Evolutionary conservation across 2,329 filamentous ascomycete species (phyloP), one percentile per base, ranked within the genome.

Genomic region (Aureobasidium sp.): DNA sequence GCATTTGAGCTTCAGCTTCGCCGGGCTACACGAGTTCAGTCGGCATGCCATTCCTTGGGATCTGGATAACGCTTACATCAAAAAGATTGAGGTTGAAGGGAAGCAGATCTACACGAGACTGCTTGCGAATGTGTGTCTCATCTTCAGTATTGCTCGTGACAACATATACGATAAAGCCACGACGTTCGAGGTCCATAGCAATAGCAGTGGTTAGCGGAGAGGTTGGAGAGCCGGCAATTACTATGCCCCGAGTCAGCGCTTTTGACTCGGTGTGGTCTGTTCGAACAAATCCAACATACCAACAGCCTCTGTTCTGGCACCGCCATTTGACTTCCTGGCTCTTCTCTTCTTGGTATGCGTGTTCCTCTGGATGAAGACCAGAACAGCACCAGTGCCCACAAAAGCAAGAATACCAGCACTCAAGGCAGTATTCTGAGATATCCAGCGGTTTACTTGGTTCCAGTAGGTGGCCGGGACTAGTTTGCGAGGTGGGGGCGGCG

Each of bases 101-200:
- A 58, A 86, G 81, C 59, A 97, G 85, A 65, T 97, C 93, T 6
- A 83, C 77, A 57, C 89, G 79, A n/a, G 83, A 79, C 67, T 95
- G 80, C 56, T 81, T 79, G 56, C 88, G 81, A 12, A 97, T 83
- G 58, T 86, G 73, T 30, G 84, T 77, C 67, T 97, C 90, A 60
- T 97, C 91, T 62, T 95, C 88, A 55, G 83, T 73, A n/a, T 83
- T 88, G 58, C 83, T 85, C 63, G 90, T 91, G 1, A 95, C 87
- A 56, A 98, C 77, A 68, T 90, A 98, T 53, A 97, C 88, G 56
- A 97, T 87, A 68, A 94, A 97, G 4, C 93, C 93, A 59, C 90
- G 82, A 56, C 90, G 79, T 71, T 97, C 93, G 60, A 98, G 75
- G 65, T 98, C 93, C 42, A 90, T 71, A 2, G 89, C 83, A 51